A percentile compares a stretch with the other conserved stretches of the same genome.
Conservation (phyloP, 768 basidiomycete genomes). For the Tubosaeta sp. region DNA sequence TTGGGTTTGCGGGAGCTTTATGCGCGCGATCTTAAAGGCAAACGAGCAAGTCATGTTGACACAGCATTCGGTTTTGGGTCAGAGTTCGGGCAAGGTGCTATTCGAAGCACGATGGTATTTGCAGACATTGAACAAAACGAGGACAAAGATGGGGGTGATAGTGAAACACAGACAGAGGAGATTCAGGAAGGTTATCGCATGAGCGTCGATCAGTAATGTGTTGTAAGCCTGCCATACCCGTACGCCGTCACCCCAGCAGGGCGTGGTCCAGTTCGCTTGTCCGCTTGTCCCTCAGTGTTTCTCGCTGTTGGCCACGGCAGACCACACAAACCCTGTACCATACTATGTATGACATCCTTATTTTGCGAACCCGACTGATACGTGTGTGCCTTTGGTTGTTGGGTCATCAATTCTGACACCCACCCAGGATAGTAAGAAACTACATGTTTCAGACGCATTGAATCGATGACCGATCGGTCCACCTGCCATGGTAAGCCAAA, state of each 20-base stretch:
- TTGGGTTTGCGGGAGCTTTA: background rate
- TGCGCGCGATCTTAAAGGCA: background rate
- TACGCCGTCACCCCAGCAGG: too few relatives aligned
- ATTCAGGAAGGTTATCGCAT: background rate
- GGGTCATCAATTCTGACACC: background rate
- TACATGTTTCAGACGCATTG: background rate
- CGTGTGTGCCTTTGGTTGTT: background rate
- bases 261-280: too few relatives aligned
- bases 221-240: too few relatives aligned
- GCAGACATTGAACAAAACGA: background rate
- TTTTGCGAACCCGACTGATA: background rate
- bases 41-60: background rate
- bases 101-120: background rate
- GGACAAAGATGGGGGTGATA: background rate
- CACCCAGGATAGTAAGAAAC: background rate
- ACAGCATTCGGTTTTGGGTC: background rate
- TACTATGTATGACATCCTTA: background rate
- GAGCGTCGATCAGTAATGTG: too few relatives aligned
- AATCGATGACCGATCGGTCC: background rate
- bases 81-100: background rate
- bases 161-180: background rate
- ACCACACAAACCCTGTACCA: background rate
- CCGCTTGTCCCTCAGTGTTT: too few relatives aligned
- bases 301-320: too few relatives aligned
- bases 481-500: background rate